Conservation (phyloP, 2,329 filamentous ascomycete genomes). For the Xylariomycetidae sp. region DNA sequence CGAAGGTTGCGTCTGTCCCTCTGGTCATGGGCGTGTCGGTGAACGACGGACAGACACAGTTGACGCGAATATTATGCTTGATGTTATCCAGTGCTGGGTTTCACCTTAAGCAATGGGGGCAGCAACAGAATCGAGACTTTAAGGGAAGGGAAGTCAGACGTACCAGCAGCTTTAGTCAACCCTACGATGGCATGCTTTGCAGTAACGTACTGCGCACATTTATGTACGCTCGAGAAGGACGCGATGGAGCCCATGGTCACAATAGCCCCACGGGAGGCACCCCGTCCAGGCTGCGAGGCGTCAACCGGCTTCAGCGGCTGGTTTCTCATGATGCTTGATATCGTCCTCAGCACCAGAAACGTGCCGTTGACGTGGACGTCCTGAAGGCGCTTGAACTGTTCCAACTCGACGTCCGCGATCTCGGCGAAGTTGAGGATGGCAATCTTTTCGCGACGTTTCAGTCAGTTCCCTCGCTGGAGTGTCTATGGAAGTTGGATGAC, state of each 20-base stretch:
- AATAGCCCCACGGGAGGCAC: conserved; percentile 7
- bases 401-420: not conserved
- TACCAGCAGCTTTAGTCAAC: conserved; percentile 5
- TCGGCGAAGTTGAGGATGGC: not conserved
- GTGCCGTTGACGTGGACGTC: conserved; percentile 10
- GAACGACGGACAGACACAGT: not conserved
- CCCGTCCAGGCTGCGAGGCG: not conserved
- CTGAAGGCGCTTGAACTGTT: conserved; percentile 6
- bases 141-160: not conserved
- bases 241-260: conserved; percentile 10
- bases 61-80: not conserved
- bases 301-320: conserved; percentile 6
- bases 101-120: too few species aligned
- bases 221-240: conserved; percentile 1
- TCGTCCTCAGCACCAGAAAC: conserved; percentile 5
- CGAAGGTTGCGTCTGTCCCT: conserved; percentile 2
- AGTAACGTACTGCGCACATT: conserved; percentile 9
- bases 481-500: not conserved
- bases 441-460: not conserved
- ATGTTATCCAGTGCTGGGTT: not conserved
- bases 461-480: conserved; percentile 3
- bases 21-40: not conserved
- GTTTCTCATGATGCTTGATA: conserved; percentile 8
- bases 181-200: conserved; percentile 9
- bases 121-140: not conserved